Conservation (phyloP, 305 asterid species). For the Vinca major region DNA sequence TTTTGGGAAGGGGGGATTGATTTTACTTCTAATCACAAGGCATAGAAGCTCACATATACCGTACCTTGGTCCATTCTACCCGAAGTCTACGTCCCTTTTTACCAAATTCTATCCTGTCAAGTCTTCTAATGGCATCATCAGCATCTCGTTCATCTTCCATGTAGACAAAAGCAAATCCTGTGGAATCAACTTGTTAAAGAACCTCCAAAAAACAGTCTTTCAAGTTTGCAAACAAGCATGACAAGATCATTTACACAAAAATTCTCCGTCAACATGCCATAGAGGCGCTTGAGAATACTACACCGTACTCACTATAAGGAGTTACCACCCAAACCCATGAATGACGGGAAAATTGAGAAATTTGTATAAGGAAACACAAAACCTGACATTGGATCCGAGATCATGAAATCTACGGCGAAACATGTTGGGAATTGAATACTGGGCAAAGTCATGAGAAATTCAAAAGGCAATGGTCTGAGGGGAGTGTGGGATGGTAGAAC, state of each 20-base stretch:
- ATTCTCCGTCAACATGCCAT: constrained; percentile 21
- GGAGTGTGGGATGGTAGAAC: constrained; percentile 62
- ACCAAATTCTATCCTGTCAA: constrained; percentile 83
- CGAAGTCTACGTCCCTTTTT: constrained; percentile 77
- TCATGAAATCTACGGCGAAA: constrained; percentile 80
- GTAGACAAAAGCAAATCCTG: constrained; percentile 86
- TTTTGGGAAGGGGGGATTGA: too few species aligned
- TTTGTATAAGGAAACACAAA: constrained; percentile 61
- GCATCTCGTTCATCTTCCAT: constrained; percentile 98
- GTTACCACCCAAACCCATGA: constrained; percentile 46
- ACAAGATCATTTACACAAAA: constrained; percentile 12
- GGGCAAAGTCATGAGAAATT: constrained; percentile 93
- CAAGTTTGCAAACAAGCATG: constrained; percentile 6
- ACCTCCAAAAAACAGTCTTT: constrained; percentile 3
- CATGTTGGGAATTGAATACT: constrained; percentile 74
- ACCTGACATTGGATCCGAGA: constrained; percentile 89
- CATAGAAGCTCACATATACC: not conserved
- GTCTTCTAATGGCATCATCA: constrained; percentile 83
- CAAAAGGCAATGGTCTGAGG: constrained; percentile 88
- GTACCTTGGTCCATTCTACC: constrained; percentile 90
- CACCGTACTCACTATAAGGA: constrained; percentile 27
- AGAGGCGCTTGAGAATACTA: constrained; percentile 26
- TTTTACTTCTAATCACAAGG: too few species aligned
- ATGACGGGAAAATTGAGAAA: constrained; percentile 31
- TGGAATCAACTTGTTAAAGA: constrained; percentile 22